Conservation (phyloP, 2,329 filamentous ascomycete genomes). For the Fusarium ramigenum region DNA sequence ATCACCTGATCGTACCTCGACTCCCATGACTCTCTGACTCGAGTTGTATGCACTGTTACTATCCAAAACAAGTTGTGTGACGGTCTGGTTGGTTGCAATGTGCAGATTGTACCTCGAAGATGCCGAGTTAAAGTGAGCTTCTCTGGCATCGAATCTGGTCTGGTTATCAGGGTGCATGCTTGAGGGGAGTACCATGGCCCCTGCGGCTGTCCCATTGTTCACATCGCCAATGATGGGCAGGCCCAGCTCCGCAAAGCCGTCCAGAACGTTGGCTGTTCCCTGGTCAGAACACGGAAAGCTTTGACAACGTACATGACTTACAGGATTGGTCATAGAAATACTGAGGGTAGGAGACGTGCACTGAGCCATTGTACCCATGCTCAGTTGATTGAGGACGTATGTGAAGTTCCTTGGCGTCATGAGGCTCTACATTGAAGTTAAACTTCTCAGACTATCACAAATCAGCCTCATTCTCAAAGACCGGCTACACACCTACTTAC, state of each 20-base stretch:
- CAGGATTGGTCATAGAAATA: constrained; percentile 20
- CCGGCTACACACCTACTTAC: constrained; percentile 19
- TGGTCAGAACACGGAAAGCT: background rate
- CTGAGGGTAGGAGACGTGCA: constrained; percentile 19
- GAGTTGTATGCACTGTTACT: background rate
- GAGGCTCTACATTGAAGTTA: background rate
- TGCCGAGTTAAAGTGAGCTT: constrained; percentile 10
- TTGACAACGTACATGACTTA: background rate
- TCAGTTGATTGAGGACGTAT: background rate
- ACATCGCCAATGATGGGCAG: constrained; percentile 14
- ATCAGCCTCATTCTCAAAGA: background rate
- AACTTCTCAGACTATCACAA: constrained; percentile 14
- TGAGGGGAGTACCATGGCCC: constrained; percentile 18
- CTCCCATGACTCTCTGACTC: constrained; percentile 7
- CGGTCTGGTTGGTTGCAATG: constrained; percentile 7
- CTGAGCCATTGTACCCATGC: constrained; percentile 12
- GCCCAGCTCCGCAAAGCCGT: constrained; percentile 13
- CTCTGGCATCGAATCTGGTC: constrained; percentile 14
- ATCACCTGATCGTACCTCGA: background rate
- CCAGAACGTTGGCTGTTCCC: constrained; percentile 5
- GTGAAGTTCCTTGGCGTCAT: background rate
- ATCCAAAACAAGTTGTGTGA: constrained; percentile 9
- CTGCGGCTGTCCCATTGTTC: constrained; percentile 20
- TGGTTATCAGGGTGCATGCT: constrained; percentile 19
- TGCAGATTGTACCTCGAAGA: constrained; percentile 3